Base-by-base conservation (phyloP, 2,329 filamentous ascomycete genomes). In the Paraconiothyrium sp. region DNA sequence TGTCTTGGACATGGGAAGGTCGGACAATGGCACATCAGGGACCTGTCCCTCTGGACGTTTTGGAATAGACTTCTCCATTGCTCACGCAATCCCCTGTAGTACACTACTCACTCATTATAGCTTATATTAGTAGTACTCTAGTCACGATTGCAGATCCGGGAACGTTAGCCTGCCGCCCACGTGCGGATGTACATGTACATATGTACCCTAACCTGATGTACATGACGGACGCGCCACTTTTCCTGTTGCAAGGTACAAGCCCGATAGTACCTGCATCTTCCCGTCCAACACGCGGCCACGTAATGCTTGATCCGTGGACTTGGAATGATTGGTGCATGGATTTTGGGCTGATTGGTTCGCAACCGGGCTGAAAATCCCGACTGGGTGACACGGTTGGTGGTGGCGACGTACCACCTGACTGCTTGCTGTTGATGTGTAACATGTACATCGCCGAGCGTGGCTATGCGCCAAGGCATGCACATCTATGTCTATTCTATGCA, bases 11-110 rank as follows among this genome's bases (percentile, higher is more conserved):
- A 24, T 27, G 32, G 55, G 35, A 50, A 3, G 34, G 55, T 30
- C 24, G 22, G 32, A 37, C 47, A 34, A 50, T 41, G 46, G 32
- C 55, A 50, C 35, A 43, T 34, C 13, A 14, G 39, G 35, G 24
- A 27, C 41, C 34, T 59, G 60, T 52, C 63, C 59, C 41, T 43
- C 68, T 58, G 39, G 58, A 51, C 44, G 50, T 32, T 41, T 62
- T 59, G 67, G 60, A 64, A 63, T 75, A 72, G 69, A 72, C 54
- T 59, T 69, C 47, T 65, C 59, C 32, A 54, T 65, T 70, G 65
- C 68, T 67, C 66, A 64, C 65, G 65, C 68, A 66, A 66, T 52
- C 59, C 54, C 41, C 32, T n/a, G 30, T 47, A 57, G 59, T 50
- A 61, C 41, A 54, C 56, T 62, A 61, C 63, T 63, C 56, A 57